Base-by-base conservation (phyloP, 495 filamentous ascomycete genomes). In the Penicillium herquei region DNA sequence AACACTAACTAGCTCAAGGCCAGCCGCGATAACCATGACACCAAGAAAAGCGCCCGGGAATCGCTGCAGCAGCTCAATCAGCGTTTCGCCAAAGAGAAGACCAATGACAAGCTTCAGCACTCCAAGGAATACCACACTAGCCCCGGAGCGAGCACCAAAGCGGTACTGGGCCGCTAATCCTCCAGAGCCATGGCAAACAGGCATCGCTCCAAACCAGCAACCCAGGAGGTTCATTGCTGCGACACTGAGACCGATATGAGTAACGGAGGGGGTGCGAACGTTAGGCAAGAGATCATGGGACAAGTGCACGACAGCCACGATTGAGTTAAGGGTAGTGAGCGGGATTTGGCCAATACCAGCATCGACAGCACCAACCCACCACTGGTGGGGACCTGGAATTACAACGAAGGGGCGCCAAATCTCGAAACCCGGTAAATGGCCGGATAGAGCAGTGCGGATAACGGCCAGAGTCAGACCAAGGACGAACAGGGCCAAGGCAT, bases 131-230 rank as follows among this genome's bases (percentile, higher is more conserved):
- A 96, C 84, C 39, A 96, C 80, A 59, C 87, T 89, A 0, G 89
- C 81, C 1, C 93, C 93, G 33, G 89, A 94, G 11, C 92, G 85
- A 6, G 92, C 92, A 3, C 93, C 93, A 58, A 96, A 98, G 3
- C 90, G 84, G 62, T 89, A 88, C 66, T 96, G 92, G 1, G 86
- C 93, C 2, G 93, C 93, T 0, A 97, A 75, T 0, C 93, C 93
- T 2, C 93, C 93, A 11, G 90, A 90, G 16, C 93, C 93, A 65
- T 97, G 93, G 62, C 93, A 98, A 2, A 96, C 88, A 6, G 93
- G 93, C 93, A 98, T 98, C 0, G 86, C 89, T 31, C 91, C 92
- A 67, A 96, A 94, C 87, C 89, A 93, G 70, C 87, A 91, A 7
- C 89, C 87, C 6, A 88, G 58, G 6, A 97, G 72, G 65, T 97